Percentiles rank a stretch among this genome's conserved stretches.
These are phyloP conservation scores for Metschnikowia shivogae DNA, from an alignment of 805 yeast species.

Conservation along the genomic window DNA sequence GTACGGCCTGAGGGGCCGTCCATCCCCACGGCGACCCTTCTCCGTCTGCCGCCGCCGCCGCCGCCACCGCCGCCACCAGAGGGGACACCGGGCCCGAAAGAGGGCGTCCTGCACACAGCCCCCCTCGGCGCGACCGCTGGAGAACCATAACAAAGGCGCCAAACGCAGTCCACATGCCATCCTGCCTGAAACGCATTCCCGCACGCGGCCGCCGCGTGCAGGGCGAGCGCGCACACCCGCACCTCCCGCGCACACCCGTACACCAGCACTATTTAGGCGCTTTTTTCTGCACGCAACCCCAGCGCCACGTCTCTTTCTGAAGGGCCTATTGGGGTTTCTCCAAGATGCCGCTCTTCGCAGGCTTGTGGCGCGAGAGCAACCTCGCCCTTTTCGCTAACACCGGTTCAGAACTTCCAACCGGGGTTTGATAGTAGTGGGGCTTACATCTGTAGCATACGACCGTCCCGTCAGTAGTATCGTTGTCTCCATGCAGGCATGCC, in stretches of 20 bases:
- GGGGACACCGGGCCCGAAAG: too few relatives aligned
- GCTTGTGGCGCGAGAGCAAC: slow-evolving; percentile 15
- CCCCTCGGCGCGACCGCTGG: slow-evolving; percentile 3
- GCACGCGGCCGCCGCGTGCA: not conserved
- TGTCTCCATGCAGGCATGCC: too few relatives aligned
- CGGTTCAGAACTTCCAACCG: slow-evolving; percentile 19
- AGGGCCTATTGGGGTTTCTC: slow-evolving; percentile 18
- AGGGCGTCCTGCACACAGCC: slow-evolving; percentile 2
- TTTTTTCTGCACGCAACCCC: not conserved
- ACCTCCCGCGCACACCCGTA: slow-evolving; percentile 9
- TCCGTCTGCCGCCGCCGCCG: too few relatives aligned
- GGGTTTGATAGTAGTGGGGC: slow-evolving; percentile 24
- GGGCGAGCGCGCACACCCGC: not conserved
- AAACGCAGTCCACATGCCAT: slow-evolving; percentile 1
- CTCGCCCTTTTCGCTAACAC: slow-evolving; percentile 22
- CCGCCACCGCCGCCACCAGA: too few relatives aligned
- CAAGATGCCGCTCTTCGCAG: slow-evolving; percentile 15
- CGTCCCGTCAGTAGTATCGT: too few relatives aligned
- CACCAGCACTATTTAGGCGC: slow-evolving; percentile 6
- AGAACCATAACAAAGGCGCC: slow-evolving; percentile 6
- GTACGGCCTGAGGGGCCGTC: not conserved
- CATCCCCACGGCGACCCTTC: not conserved
- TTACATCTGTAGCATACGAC: slow-evolving; percentile 7
- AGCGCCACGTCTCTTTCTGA: slow-evolving; percentile 16
- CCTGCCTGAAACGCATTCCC: slow-evolving; percentile 4